Percentiles rank a stretch among this genome's conserved stretches.
These are phyloP conservation scores for Silene latifolia DNA, from an alignment of 148 eudicot species.

Conservation along the genomic window DNA sequence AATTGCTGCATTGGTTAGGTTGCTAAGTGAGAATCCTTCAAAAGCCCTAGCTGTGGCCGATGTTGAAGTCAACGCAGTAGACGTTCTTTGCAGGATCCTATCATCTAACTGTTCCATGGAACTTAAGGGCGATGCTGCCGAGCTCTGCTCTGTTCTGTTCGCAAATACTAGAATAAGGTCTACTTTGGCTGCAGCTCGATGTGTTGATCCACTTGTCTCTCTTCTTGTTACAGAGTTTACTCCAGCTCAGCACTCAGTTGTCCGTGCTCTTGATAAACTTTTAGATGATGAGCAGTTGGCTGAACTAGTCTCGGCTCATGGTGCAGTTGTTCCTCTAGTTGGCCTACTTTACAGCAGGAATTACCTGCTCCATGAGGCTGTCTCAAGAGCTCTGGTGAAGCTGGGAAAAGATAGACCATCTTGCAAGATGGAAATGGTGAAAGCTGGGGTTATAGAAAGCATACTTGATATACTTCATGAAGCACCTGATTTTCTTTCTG, in stretches of 20 bases:
- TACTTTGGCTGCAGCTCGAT: constrained; percentile 81
- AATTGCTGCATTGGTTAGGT: constrained; percentile 82
- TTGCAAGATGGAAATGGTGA: constrained; percentile 97
- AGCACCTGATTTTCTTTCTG: constrained; percentile 89
- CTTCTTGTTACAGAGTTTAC: constrained; percentile 80
- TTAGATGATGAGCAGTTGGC: constrained; percentile 90
- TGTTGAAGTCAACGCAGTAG: constrained; percentile 89
- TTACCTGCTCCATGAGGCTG: constrained; percentile 85
- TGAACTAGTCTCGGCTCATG: constrained; percentile 84
- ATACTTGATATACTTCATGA: constrained; percentile 83
- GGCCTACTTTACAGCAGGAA: constrained; percentile 77
- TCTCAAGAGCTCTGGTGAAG: constrained; percentile 92
- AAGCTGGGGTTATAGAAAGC: constrained; percentile 87
- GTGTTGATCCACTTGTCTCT: constrained; percentile 92
- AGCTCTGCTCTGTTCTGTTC: constrained; percentile 85
- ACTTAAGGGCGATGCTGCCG: constrained; percentile 92
- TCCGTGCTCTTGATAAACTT: constrained; percentile 84
- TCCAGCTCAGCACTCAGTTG: constrained; percentile 84
- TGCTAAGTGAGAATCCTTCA: constrained; percentile 83
- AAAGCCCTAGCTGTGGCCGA: constrained; percentile 88
- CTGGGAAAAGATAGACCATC: constrained; percentile 96
- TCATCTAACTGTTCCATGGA: constrained; percentile 84
- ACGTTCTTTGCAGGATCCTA: constrained; percentile 88
- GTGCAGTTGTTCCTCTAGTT: constrained; percentile 93
- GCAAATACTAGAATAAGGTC: constrained; percentile 87